Percentiles rank a stretch among this genome's conserved stretches.
Conservation (phyloP, 2,329 filamentous ascomycete species). For the Colletotrichum karsti region DNA sequence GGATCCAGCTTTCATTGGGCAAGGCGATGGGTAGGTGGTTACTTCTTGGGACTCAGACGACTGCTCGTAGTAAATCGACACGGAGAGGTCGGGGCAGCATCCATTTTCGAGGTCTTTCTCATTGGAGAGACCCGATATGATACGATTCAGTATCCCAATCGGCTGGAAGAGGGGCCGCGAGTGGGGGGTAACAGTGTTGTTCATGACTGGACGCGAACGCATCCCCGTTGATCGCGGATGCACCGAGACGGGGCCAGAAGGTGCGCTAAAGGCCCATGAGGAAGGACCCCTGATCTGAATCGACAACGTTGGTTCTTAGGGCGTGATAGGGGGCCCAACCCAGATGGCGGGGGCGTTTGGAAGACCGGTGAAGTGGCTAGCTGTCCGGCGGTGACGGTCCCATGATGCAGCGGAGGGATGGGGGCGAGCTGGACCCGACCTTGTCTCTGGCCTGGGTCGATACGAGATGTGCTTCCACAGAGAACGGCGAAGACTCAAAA, state of each 20-base stretch:
- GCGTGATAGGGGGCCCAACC: no score
- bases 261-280: constrained; percentile 22
- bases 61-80: neutral
- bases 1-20: no score
- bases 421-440: neutral
- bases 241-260: constrained; percentile 24
- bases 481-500: neutral
- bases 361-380: constrained; percentile 14
- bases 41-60: neutral
- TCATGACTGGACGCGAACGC: constrained; percentile 4
- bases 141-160: constrained; percentile 29
- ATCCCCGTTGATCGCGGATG: constrained; percentile 27
- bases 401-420: neutral
- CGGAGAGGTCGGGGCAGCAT: neutral
- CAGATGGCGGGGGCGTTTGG: neutral
- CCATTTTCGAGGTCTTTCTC: neutral
- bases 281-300: constrained; percentile 28
- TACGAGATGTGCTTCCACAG: constrained; percentile 12
- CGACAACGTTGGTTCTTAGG: constrained; percentile 11
- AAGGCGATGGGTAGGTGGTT: no score
- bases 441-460: neutral
- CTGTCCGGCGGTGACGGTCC: neutral
- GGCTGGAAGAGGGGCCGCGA: constrained; percentile 12
- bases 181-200: neutral
- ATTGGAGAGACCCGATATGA: constrained; percentile 11